These are phyloP conservation scores for Candida yuanshanica DNA, from an alignment of 805 yeast species.

Conservation along the genomic window DNA sequence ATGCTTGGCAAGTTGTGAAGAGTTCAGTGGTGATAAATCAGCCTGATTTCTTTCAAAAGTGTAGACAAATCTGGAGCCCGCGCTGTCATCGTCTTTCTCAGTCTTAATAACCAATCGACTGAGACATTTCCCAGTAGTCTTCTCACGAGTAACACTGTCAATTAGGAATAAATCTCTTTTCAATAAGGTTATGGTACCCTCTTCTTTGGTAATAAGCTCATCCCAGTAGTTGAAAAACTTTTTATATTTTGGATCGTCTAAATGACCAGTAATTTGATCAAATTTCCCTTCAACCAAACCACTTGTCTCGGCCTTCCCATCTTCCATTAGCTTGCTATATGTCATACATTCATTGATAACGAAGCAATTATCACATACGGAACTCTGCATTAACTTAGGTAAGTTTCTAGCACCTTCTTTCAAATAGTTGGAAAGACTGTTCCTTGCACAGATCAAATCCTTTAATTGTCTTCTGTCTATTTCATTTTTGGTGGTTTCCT, in stretches of 20 bases:
- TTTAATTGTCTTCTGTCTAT: conserved; percentile 52
- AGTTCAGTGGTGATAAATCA: conserved; percentile 15
- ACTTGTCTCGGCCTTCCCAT: conserved; percentile 48
- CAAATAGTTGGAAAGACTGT: conserved; percentile 55
- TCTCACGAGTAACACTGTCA: conserved; percentile 54
- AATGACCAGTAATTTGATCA: conserved; percentile 44
- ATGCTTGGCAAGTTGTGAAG: conserved; percentile 45
- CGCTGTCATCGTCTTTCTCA: conserved; percentile 16
- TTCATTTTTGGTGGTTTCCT: conserved; percentile 49
- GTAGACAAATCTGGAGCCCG: conserved; percentile 34
- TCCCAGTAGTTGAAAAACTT: conserved; percentile 73
- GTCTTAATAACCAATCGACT: conserved; percentile 41
- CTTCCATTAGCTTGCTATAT: conserved; percentile 50
- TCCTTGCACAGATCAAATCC: conserved; percentile 66
- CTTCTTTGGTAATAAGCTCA: conserved; percentile 66
- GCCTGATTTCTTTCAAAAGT: conserved; percentile 37
- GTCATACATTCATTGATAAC: conserved; percentile 59
- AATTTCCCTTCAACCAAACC: conserved; percentile 47
- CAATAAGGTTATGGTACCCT: conserved; percentile 43
- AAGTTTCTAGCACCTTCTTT: conserved; percentile 43
- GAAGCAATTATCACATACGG: conserved; percentile 59
- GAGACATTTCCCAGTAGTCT: conserved; percentile 50
- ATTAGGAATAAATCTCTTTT: conserved; percentile 57
- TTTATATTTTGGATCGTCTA: conserved; percentile 37
- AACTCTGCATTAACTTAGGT: conserved; percentile 48